Conservation (phyloP, 441 rosid species). For the Euphorbia celastroides region DNA sequence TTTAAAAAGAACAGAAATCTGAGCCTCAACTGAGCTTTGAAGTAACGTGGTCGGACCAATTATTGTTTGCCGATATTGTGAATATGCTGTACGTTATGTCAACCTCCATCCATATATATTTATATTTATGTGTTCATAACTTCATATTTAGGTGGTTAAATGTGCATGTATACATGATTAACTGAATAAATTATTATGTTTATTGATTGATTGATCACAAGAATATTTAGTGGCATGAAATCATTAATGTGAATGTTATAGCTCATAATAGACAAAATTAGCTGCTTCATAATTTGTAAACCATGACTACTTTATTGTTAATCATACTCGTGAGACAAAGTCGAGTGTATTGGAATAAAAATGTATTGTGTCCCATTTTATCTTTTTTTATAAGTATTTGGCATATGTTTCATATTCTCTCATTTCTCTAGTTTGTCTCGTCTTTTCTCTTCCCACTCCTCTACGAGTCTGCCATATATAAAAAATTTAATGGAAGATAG, state of each 20-base stretch:
- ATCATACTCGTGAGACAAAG: no score
- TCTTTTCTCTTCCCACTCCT: no score
- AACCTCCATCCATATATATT: not conserved
- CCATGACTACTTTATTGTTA: no score
- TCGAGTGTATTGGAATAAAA: no score
- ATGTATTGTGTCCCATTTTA: no score
- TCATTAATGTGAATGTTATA: not conserved
- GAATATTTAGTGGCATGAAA: not conserved
- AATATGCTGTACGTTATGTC: not conserved
- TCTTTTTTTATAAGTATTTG: no score
- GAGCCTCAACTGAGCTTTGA: slow-evolving; percentile 9
- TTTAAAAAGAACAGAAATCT: not conserved
- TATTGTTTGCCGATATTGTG: not conserved
- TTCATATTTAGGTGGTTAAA: not conserved
- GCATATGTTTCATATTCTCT: no score
- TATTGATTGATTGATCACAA: no score
- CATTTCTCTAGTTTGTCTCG: no score
- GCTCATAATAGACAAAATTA: not conserved
- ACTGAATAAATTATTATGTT: no score
- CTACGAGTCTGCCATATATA: no score
- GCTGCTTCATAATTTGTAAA: not conserved
- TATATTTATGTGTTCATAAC: not conserved
- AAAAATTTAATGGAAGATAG: no score
- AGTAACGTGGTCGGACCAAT: not conserved
- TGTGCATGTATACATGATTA: not conserved